These are phyloP conservation scores for Rhododendron vialii DNA, from an alignment of 148 eudicot species.

Conservation along the genomic window DNA sequence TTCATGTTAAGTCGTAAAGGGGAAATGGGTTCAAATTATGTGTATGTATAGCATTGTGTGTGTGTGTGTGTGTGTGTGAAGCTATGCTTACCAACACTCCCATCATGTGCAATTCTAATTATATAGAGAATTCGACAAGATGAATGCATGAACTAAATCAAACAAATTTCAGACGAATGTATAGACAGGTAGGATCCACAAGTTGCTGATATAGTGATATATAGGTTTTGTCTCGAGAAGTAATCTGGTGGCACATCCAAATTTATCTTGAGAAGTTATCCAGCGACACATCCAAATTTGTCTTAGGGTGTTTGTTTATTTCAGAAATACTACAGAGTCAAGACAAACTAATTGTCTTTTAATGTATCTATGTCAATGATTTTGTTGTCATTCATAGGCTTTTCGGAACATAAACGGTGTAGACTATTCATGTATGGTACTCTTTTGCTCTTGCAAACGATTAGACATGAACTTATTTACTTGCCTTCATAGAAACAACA, in stretches of 20 bases:
- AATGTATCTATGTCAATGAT: not conserved
- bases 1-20: not conserved
- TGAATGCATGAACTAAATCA: not conserved
- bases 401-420: not conserved
- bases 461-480: not conserved
- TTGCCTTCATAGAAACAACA: not conserved
- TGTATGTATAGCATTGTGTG: too few species aligned
- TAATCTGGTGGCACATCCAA: not conserved
- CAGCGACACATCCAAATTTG: too few species aligned
- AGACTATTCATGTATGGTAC: not conserved
- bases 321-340: too few species aligned
- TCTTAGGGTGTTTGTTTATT: too few species aligned
- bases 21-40: not conserved
- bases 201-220: not conserved
- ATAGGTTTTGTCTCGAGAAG: not conserved
- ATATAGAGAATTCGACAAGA: not conserved
- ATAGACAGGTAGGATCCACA: not conserved
- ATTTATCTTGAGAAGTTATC: not conserved
- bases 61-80: not conserved
- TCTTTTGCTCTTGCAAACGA: not conserved
- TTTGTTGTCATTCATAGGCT: not conserved
- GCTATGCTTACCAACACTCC: not conserved
- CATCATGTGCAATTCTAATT: not conserved
- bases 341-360: not conserved
- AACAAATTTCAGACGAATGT: not conserved